Conservation (phyloP, 768 basidiomycete species). For the Chalciporus sphaerocephalus region DNA sequence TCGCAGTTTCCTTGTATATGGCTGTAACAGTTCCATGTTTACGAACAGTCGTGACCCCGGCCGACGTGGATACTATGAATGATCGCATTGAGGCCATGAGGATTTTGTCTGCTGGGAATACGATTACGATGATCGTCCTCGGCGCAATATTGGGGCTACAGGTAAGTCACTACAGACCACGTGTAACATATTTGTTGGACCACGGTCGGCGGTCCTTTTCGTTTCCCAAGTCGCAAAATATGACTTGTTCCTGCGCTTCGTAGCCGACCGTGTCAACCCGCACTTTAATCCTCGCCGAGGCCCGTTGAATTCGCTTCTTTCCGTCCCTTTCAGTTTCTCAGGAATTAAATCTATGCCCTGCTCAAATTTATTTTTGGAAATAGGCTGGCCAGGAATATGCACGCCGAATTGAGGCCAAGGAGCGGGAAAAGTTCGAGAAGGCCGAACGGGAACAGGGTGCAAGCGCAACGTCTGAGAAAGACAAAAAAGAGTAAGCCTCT, state of each 20-base stretch:
- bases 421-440: constrained; percentile 37
- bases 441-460: constrained; percentile 29
- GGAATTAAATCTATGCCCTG: constrained; percentile 6
- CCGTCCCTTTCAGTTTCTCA: constrained; percentile 1
- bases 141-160: constrained; percentile 65
- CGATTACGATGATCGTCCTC: constrained; percentile 70
- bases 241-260: constrained; percentile 5
- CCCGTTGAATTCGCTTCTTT: constrained; percentile 6
- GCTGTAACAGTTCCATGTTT: constrained; percentile 77
- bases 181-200: not conserved
- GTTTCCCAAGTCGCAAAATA: constrained; percentile 9
- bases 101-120: constrained; percentile 81
- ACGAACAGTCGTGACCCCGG: constrained; percentile 67
- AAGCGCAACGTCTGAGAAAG: constrained; percentile 20
- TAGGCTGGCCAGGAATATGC: constrained; percentile 88
- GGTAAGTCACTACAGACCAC: constrained; percentile 41
- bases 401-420: constrained; percentile 50
- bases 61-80: constrained; percentile 49
- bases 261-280: constrained; percentile 10
- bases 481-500: constrained; percentile 27
- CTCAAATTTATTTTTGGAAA: constrained; percentile 13
- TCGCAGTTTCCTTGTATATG: constrained; percentile 74
- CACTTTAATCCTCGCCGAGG: not conserved
- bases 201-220: not conserved
- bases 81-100: constrained; percentile 77